Evolutionary conservation across 495 filamentous ascomycete species (phyloP), one percentile per base, ranked within the genome.

Genomic region (Neurospora tetraspora): DNA sequence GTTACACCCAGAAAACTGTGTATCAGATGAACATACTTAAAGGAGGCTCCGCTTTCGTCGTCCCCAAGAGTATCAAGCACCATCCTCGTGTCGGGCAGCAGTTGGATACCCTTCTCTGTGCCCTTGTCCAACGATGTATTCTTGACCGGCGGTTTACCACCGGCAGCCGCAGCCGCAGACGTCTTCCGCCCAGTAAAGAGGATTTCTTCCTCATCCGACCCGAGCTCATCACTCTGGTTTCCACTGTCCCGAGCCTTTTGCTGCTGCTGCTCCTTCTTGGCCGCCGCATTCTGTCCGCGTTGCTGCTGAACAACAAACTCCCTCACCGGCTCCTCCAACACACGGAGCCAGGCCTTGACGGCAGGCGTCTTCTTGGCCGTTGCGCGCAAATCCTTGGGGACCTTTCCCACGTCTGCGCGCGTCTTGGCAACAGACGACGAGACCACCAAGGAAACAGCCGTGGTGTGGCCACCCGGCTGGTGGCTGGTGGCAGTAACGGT

Each of bases 181-280:
- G 53, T 61, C 14, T 93, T 90, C 5, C 92, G 85, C 2, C 94
- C 94, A 11, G 97, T 90, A 79, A 97, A 98, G 4, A 98, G 93
- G 75, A 98, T 94, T 81, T 98, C 95, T 72, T 97, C 94, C 76
- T 96, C 94, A 43, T 91, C 90, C 27, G 86, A 84, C 71, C 88
- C 88, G 18, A 84, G 81, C 23, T 88, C 85, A 23, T 84, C 82
- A 20, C 86, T 79, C 2, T 79, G 83, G 71, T 87, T 84, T 8
- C 85, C 84, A 65, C 2, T 9, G 14, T 43, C 27, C 40, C 27
- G 65, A 20, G 6, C 27, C 11, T 70, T 69, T 43, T 72, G 70
- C 11, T 68, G 70, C 8, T 37, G 53, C 53, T 65, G 53, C 27
- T 65, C 53, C 70, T 16, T 73, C 68, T 39, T n/a, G 14, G 72